Evolutionary conservation across 768 basidiomycete genomes (phyloP).

Genomic region (Clavulina sp.): DNA sequence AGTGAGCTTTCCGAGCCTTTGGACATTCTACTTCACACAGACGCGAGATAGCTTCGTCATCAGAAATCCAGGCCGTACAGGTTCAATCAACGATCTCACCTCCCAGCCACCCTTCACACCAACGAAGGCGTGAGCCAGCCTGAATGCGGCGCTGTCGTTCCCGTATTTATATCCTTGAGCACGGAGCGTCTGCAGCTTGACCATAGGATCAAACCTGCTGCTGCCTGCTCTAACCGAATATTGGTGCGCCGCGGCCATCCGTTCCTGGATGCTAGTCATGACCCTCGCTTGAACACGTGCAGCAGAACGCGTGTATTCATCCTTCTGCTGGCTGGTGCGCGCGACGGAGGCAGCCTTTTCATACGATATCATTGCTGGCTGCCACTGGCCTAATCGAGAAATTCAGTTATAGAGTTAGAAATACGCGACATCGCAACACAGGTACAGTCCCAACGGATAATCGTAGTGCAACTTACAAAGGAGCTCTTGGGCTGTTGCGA

Average conservation of each 20-base stretch:
- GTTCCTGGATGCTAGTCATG: no score
- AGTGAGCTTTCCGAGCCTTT: neutral
- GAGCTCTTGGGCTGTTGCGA: neutral
- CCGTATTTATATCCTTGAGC: neutral
- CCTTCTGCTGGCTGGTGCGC: neutral
- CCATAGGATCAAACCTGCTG: neutral
- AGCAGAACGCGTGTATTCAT: neutral
- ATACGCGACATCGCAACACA: neutral
- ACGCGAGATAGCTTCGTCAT: neutral
- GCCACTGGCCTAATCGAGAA: no score
- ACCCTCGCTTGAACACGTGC: neutral
- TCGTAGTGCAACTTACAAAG: neutral
- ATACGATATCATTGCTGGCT: neutral
- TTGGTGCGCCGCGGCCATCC: neutral
- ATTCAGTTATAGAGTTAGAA: neutral
- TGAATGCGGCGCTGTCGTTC: neutral
- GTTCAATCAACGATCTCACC: neutral
- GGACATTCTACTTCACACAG: neutral
- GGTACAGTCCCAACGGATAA: neutral
- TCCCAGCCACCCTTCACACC: neutral
- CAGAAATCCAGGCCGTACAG: neutral
- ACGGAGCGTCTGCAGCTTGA: neutral
- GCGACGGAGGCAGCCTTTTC: neutral
- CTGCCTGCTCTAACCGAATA: neutral
- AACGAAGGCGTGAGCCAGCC: neutral